Evolutionary conservation across 1,139 yeast species (phyloP).

Genomic region (Taphrina communis): DNA sequence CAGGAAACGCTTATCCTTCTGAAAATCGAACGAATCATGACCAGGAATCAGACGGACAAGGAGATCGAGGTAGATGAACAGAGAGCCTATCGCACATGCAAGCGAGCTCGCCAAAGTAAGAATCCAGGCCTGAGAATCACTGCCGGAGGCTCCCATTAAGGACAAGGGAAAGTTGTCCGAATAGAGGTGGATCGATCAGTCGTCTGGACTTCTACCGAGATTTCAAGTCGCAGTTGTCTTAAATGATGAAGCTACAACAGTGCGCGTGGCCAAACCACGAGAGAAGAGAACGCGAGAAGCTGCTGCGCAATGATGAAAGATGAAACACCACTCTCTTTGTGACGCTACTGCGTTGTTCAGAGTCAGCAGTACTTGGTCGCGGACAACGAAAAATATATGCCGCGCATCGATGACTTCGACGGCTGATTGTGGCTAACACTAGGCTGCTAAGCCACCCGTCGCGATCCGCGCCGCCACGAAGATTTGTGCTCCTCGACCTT

Average conservation of each 20-base stretch:
- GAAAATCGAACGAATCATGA: constrained; percentile 18
- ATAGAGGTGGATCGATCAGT: neutral
- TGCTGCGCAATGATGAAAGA: no score
- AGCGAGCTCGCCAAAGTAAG: constrained; percentile 62
- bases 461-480: neutral
- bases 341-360: no score
- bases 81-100: constrained; percentile 67
- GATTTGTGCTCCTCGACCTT: constrained; percentile 1
- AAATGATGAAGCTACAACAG: no score
- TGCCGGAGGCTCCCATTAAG: constrained; percentile 5
- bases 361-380: no score
- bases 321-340: no score
- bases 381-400: no score
- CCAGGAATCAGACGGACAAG: constrained; percentile 34
- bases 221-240: neutral
- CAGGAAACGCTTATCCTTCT: constrained; percentile 53
- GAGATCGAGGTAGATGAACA: constrained; percentile 60
- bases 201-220: neutral
- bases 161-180: no score
- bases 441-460: neutral
- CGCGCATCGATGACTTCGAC: neutral
- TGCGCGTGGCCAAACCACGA: no score
- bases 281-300: no score
- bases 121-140: constrained; percentile 60
- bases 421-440: constrained; percentile 3